Base-by-base conservation (phyloP, 2,329 filamentous ascomycete species). In the Hysterium pulicare region DNA sequence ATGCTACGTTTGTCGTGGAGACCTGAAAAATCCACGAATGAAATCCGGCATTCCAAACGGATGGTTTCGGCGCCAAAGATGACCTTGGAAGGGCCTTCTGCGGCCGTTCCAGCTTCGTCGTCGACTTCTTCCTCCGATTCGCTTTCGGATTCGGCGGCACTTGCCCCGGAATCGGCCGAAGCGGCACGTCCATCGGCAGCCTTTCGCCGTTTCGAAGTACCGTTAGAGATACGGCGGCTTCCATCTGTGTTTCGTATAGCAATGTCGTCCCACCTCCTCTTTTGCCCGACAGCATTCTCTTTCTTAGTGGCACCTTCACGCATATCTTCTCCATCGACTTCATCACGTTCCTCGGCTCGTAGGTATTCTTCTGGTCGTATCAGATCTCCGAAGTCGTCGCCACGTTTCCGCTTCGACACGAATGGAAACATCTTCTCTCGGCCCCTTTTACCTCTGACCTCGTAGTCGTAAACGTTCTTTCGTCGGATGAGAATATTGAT, bases 291-390 rank as follows among this genome's bases (percentile, higher is more conserved):
- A 9, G 67, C 58, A 33, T 69, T 63, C 44, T 71, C 66, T 43
- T 68, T 66, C 54, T 69, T 69, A 34, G 76, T 75, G 11, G 72
- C 73, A 24, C 77, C 73, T 16, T 71, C 67, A 26, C 73, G 74
- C 43, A 80, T 71, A 37, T 84, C 82, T 39, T 84, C 79, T 10
- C 79, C 81, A 31, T 87, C 84, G 15, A 81, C 76, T 44, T 84
- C 82, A 53, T 95, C 89, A 44, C 89, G 83, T 67, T 97, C 93
- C 61, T 98, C 93, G 0, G 90, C 91, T 44, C 90, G 81, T 1
- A 96, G 77, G 61, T 91, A 98, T 50, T 98, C 93, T 64, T 97
- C 93, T 0, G 91, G 87, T 41, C 90, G 82, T 54, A 98, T 96
- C 13, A 94, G 71, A 51, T 98, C 93, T 45, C 93, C 93, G 67